phyloP scores from a whole-genome alignment of 495 filamentous ascomycete genomes.

The Daldinia vernicosa region DNA sequence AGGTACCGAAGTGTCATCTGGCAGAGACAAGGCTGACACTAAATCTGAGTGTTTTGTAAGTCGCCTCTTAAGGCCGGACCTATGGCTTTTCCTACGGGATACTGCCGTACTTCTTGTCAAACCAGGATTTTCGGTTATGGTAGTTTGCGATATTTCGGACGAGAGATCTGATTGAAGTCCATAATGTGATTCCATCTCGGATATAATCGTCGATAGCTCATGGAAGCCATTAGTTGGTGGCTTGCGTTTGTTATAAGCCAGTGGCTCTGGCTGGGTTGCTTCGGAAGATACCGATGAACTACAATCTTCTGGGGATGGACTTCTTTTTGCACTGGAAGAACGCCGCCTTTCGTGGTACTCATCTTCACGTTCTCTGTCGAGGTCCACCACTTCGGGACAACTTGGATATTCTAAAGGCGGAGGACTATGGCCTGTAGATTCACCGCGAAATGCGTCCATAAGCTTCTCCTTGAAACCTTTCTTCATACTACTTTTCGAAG shows the following conservation, averaged over 20 bases:
- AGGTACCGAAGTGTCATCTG: conserved; percentile 64
- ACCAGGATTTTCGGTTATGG: conserved; percentile 57
- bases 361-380: conserved; percentile 45
- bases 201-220: conserved; percentile 77
- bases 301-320: conserved; percentile 43
- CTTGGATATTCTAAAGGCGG: conserved; percentile 56
- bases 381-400: conserved; percentile 47
- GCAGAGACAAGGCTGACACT: conserved; percentile 87
- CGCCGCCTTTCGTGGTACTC: conserved; percentile 44
- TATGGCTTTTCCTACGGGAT: conserved; percentile 52
- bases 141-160: conserved; percentile 58
- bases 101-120: conserved; percentile 51
- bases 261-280: conserved; percentile 40
- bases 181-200: conserved; percentile 67
- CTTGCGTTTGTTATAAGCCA: conserved; percentile 56
- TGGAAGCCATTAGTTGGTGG: conserved; percentile 72
- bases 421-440: conserved; percentile 57
- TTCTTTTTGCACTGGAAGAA: conserved; percentile 43
- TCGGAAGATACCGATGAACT: conserved; percentile 49
- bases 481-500: conserved; percentile 50
- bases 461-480: conserved; percentile 59
- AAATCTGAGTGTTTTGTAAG: conserved; percentile 93
- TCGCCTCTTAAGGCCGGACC: conserved; percentile 69
- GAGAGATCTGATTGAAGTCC: conserved; percentile 54
- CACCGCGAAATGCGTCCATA: conserved; percentile 64